Percentiles rank a stretch among this genome's conserved stretches.
phyloP scores from a whole-genome alignment of 2,329 filamentous ascomycete species.

The Penicillium sp. region DNA sequence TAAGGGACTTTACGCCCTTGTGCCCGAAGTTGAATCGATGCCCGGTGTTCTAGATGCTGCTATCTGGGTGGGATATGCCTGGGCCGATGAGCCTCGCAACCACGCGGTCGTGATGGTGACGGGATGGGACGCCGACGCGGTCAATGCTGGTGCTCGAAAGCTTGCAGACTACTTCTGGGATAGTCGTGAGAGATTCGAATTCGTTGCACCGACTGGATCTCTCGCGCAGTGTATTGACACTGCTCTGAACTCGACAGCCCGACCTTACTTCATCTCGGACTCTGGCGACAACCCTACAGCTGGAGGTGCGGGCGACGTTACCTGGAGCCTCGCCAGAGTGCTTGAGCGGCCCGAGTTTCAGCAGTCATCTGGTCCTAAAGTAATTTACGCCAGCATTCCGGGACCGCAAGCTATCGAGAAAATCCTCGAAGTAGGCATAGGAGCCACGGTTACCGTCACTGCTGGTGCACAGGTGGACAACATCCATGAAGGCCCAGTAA shows the following conservation, averaged over 20 bases:
- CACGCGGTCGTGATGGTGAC: conserved; percentile 50
- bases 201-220: conserved; percentile 50
- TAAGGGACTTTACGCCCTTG: conserved; percentile 48
- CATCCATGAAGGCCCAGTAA: conserved; percentile 47
- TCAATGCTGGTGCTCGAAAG: conserved; percentile 42
- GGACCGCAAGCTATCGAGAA: conserved; percentile 43
- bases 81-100: conserved; percentile 54
- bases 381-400: conserved; percentile 54
- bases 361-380: conserved; percentile 33
- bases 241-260: conserved; percentile 39
- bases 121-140: conserved; percentile 45
- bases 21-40: conserved; percentile 43
- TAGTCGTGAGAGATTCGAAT: conserved; percentile 46
- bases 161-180: conserved; percentile 50
- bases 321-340: conserved; percentile 48
- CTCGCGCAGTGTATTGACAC: conserved; percentile 47
- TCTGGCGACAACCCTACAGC: conserved; percentile 55
- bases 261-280: conserved; percentile 54
- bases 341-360: conserved; percentile 47
- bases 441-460: conserved; percentile 48
- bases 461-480: conserved; percentile 50
- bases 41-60: conserved; percentile 49
- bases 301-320: conserved; percentile 52
- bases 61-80: conserved; percentile 55
- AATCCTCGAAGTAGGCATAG: conserved; percentile 46